A percentile compares a stretch with the other conserved stretches of the same genome.
Conservation (phyloP, 345 rosid genomes). For the Rubroshorea leprosula region DNA sequence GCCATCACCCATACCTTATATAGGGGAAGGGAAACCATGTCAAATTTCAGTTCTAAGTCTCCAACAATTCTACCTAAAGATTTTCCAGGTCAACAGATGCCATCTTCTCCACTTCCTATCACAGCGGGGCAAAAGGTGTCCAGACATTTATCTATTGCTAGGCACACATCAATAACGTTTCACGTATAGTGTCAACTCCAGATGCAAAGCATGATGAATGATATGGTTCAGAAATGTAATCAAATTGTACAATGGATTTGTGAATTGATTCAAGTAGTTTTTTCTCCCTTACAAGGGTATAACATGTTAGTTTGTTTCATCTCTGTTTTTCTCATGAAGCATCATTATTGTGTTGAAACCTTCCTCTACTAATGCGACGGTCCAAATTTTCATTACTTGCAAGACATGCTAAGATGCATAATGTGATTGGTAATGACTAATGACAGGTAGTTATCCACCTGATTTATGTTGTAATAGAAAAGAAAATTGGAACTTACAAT, state of each 20-base stretch:
- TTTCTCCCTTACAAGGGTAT: no score
- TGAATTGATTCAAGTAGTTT: neutral
- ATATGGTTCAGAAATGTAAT: no score
- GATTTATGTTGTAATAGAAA: no score
- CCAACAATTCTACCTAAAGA: conserved; percentile 47
- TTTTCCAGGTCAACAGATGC: conserved; percentile 52
- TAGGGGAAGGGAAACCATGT: conserved; percentile 57
- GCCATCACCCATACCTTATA: conserved; percentile 70
- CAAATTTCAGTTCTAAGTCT: conserved; percentile 58
- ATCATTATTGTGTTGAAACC: no score
- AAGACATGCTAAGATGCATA: no score
- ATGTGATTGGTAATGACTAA: no score
- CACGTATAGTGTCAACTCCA: neutral
- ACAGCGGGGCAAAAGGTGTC: conserved; percentile 9
- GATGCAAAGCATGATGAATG: neutral
- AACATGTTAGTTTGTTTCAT: no score
- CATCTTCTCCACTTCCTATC: conserved; percentile 12
- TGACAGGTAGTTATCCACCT: no score
- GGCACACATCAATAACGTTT: neutral
- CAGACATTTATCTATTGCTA: neutral
- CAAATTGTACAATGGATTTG: neutral
- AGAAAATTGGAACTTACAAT: no score
- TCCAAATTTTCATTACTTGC: no score
- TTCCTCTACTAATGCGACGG: no score
- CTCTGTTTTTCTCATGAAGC: no score